Evolutionary conservation across 2,329 filamentous ascomycete genomes (phyloP).

Genomic region (Curvularia sp.): DNA sequence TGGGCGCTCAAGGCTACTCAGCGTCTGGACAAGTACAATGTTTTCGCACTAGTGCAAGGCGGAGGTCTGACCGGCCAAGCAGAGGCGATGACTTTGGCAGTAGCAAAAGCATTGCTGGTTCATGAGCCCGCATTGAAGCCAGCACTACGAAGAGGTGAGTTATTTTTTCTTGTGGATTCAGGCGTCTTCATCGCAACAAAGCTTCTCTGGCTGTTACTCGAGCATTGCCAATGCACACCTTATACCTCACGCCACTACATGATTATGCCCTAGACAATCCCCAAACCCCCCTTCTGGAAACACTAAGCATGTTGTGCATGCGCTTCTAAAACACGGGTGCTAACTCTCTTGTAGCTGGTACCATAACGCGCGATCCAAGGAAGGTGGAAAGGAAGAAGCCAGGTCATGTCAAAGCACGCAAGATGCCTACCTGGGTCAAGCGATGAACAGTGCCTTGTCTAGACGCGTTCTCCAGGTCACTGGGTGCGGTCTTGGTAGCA

Average conservation of each 20-base stretch:
- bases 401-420: slow-evolving; percentile 93
- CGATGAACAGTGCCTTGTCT: slow-evolving; percentile 54
- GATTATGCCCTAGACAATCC: slow-evolving; percentile 13
- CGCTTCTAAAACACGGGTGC: slow-evolving; percentile 36
- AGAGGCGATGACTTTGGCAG: slow-evolving; percentile 88
- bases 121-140: slow-evolving; percentile 94
- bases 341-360: slow-evolving; percentile 73
- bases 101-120: slow-evolving; percentile 84
- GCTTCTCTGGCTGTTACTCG: slow-evolving; percentile 5
- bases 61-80: slow-evolving; percentile 95
- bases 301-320: slow-evolving; percentile 16
- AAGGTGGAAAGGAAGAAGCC: slow-evolving; percentile 98
- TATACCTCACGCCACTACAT: slow-evolving; percentile 9
- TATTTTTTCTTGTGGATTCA: slow-evolving; percentile 8
- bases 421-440: slow-evolving; percentile 99
- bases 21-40: slow-evolving; percentile 93
- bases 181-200: slow-evolving; percentile 6
- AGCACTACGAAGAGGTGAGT: slow-evolving; percentile 84
- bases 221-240: slow-evolving; percentile 6
- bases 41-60: slow-evolving; percentile 83
- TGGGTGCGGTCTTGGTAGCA: slow-evolving; percentile 20
- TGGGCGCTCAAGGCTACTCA: slow-evolving; percentile 87
- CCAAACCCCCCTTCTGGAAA: slow-evolving; percentile 8
- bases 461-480: slow-evolving; percentile 31
- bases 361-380: slow-evolving; percentile 88